Base-by-base conservation (phyloP, 2,329 filamentous ascomycete species). In the Epichloe sp. region DNA sequence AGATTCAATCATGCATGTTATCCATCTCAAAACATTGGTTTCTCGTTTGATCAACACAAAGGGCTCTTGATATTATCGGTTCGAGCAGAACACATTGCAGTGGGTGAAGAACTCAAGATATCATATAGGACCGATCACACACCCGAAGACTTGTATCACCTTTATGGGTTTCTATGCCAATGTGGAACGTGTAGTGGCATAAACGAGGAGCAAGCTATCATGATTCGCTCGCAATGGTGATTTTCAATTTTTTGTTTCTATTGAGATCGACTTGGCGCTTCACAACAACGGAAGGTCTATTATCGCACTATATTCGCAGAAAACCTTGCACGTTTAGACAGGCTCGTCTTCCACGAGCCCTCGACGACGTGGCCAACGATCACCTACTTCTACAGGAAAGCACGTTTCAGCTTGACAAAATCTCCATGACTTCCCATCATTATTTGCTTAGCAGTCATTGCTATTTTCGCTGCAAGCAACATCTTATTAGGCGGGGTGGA, bases 1-100 rank as follows among this genome's bases (percentile, higher is more conserved):
- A 69, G 78, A 2, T 80, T 82, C 63, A 82, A 82, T 58, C 79
- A 82, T 58, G 72, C 77, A 0, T 82, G 79, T 57, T 53, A 56
- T 2, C 66, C 69, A 0, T 60, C 56, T 3, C 60, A 68, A 50
- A 77, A 72, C 43, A 59, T 78, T 26, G 55, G 63, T 2, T 80
- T 75, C 57, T 55, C 45, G 1, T 78, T 70, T 55, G 67, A 75
- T 48, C 5, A 47, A 0, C 41, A 51, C 0, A 52, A 55, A 1
- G 55, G 63, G 6, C 59, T 64, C 3, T 68, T 82, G 36, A 60
- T 66, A 0, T 65, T 80, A 53, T 63, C 61, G 1, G 65, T 73
- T 2, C 59, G 58, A 8, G 60, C 57, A 2, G 60, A 67, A 2
- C 48, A 48, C 1, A 63, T 79, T 8, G 47, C 55, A 0, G 62